Base-by-base conservation (phyloP, 208 protist genomes). In the Wallacemonas sp. region DNA sequence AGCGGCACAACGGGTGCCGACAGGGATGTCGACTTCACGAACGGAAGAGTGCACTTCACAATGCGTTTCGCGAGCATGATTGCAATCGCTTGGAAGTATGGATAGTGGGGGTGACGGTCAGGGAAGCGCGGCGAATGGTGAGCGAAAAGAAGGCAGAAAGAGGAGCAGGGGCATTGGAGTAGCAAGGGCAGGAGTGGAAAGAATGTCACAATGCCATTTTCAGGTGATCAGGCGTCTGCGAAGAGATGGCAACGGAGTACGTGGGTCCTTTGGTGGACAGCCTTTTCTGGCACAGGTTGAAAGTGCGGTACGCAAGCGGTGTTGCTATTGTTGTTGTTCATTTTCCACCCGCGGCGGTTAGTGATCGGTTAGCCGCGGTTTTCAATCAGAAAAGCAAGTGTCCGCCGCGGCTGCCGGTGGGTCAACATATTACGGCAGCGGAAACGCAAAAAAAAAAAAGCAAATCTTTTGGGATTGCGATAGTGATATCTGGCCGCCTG, bases 21-120 rank as follows among this genome's bases (percentile, higher is more conserved):
- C 50, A 78, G 84, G 48, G 70, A 78, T n/a, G 87, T 91, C 1
- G 71, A 65, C 63, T 80, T 87, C 36, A 83, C 74, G 30, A 82
- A 46, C 33, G 86, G 82, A 30, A 78, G 37, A 4, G 74, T 52
- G 41, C 71, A 83, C 64, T 70, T 72, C 27, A 81, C 41, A 39
- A 68, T 52, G 29, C 34, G 48, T 30, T 29, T 5, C 13, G 52
- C 38, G 39, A 68, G 52, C 63, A 68, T n/a, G n/a, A n/a, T n/a
- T n/a, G n/a, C n/a, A n/a, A n/a, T n/a, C n/a, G n/a, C n/a, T n/a
- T n/a, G n/a, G n/a, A n/a, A n/a, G n/a, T n/a, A n/a, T n/a, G n/a
- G n/a, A n/a, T n/a, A n/a, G n/a, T n/a, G n/a, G n/a, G n/a, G n/a
- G n/a, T n/a, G n/a, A n/a, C n/a, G n/a, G n/a, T n/a, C n/a, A n/a